These are phyloP conservation scores for Podaxis sp. DNA, from an alignment of 768 basidiomycete species.

Conservation along the genomic window DNA sequence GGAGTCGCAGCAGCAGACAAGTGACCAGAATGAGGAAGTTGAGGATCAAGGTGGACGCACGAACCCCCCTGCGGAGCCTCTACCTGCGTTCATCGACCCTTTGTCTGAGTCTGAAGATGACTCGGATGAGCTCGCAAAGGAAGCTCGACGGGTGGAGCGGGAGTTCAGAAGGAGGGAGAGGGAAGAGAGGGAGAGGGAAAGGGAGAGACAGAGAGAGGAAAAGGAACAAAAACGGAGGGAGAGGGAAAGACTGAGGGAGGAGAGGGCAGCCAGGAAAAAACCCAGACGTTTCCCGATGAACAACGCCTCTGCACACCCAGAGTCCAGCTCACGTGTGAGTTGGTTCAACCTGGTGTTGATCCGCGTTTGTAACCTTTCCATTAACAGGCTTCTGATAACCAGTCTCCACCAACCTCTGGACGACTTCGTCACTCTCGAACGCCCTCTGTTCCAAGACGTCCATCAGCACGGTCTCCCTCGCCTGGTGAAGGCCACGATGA, in stretches of 20 bases:
- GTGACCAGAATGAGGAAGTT: neutral
- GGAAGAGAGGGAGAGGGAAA: slow-evolving; percentile 1
- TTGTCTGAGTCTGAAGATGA: slow-evolving; percentile 12
- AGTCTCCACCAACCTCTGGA: neutral
- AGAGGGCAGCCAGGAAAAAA: slow-evolving; percentile 1
- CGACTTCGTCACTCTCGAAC: neutral
- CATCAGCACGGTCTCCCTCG: neutral
- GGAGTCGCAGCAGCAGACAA: slow-evolving; percentile 6
- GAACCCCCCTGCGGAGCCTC: neutral
- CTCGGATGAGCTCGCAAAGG: slow-evolving; percentile 8
- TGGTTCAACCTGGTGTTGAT: neutral
- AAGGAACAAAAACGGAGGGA: slow-evolving; percentile 2
- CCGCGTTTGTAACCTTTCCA: neutral
- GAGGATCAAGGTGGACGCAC: slow-evolving; percentile 1
- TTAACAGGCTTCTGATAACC: neutral
- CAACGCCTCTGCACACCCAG: neutral
- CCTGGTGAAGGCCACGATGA: neutral
- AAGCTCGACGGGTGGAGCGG: slow-evolving; percentile 9
- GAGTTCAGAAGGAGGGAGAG: slow-evolving; percentile 7
- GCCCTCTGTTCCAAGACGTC: neutral
- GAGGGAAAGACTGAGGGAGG: slow-evolving; percentile 4
- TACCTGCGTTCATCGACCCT: slow-evolving; percentile 9
- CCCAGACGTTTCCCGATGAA: slow-evolving; percentile 2
- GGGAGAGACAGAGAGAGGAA: neutral
- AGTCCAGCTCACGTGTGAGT: slow-evolving; percentile 1